Conservation (phyloP, 345 rosid species). For the Salix dunnii region DNA sequence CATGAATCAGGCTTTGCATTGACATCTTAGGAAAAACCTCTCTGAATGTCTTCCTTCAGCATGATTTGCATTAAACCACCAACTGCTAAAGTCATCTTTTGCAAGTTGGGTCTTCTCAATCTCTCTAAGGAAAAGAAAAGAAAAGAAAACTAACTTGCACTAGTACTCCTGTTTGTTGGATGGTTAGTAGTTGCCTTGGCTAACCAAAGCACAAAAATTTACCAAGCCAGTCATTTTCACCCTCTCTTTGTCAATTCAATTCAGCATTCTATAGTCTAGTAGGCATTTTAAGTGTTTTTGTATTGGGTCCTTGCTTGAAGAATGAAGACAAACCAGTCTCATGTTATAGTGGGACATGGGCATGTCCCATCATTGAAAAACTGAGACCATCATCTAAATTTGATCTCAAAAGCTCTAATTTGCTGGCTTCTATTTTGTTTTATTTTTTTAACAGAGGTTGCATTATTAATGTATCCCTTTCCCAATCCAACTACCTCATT, state of each 20-base stretch:
- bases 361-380: slow-evolving; percentile 41
- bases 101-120: background rate
- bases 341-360: slow-evolving; percentile 40
- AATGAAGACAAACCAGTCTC: slow-evolving; percentile 33
- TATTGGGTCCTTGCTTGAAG: slow-evolving; percentile 21
- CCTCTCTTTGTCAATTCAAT: background rate
- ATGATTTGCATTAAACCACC: background rate
- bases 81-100: background rate
- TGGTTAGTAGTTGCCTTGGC: background rate
- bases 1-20: background rate
- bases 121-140: background rate
- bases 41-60: slow-evolving; percentile 1
- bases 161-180: background rate
- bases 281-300: slow-evolving; percentile 7
- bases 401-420: slow-evolving; percentile 25
- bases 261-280: background rate
- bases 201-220: background rate
- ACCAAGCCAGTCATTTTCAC: slow-evolving; percentile 17
- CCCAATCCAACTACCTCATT: slow-evolving; percentile 11
- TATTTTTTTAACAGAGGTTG: slow-evolving; percentile 14
- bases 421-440: slow-evolving; percentile 20
- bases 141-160: background rate
- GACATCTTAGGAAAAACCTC: background rate
- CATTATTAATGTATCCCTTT: slow-evolving; percentile 14
- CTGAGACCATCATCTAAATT: slow-evolving; percentile 23